phyloP scores from a whole-genome alignment of 2,329 filamentous ascomycete species.

The Fusarium sublunatum region DNA sequence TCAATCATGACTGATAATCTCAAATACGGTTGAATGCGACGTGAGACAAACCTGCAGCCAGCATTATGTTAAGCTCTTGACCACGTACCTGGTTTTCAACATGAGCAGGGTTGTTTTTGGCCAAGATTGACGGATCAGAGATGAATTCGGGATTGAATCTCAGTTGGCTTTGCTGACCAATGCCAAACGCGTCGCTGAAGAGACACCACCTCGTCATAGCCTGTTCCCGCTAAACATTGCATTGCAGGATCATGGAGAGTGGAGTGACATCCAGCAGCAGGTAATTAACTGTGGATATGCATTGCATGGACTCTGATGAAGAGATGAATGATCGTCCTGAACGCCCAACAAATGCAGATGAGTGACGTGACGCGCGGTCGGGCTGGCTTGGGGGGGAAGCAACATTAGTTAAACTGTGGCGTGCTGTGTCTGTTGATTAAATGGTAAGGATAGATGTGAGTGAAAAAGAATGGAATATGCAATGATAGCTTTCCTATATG shows the following conservation, averaged over 20 bases:
- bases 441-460: too few species aligned
- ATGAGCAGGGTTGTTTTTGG: constrained; percentile 10
- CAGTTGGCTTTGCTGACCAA: constrained; percentile 6
- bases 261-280: constrained; percentile 28
- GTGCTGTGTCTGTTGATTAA: too few species aligned
- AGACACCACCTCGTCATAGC: constrained; percentile 22
- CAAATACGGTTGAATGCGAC: too few species aligned
- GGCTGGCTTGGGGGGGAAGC: constrained; percentile 27
- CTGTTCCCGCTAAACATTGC: background rate
- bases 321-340: constrained; percentile 35
- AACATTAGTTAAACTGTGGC: background rate
- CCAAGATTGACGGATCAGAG: constrained; percentile 13
- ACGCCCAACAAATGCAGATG: constrained; percentile 10
- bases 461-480: too few species aligned
- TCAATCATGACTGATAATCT: background rate
- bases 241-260: constrained; percentile 31
- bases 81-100: background rate
- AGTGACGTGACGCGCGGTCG: constrained; percentile 32
- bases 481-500: too few species aligned
- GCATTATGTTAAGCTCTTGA: too few species aligned
- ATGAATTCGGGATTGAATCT: constrained; percentile 15
- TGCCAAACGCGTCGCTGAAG: constrained; percentile 15
- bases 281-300: constrained; percentile 39
- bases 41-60: too few species aligned
- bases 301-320: constrained; percentile 11